Conservation (phyloP, 345 rosid species). For the thale cress (Arabidopsis thaliana) region TAIR10.1 NC_003070.9:7235001-7235500, state of each 20-base stretch:
- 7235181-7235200: slow-evolving; percentile 27
- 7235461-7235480: slow-evolving; percentile 34
- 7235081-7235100: slow-evolving; percentile 26
- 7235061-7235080: slow-evolving; percentile 1
- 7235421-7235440: slow-evolving; percentile 31
- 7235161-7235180: slow-evolving; percentile 7
- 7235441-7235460: slow-evolving; percentile 36
- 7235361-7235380: background rate
- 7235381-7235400: background rate
- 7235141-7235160: slow-evolving; percentile 8
- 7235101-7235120: background rate
- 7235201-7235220: slow-evolving; percentile 31
- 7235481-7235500: slow-evolving; percentile 37
- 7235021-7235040: background rate
- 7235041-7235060: background rate
- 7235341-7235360: slow-evolving; percentile 18
- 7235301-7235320: slow-evolving; percentile 6
- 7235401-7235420: slow-evolving; percentile 22
- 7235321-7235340: background rate
- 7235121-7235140: background rate
- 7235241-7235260: slow-evolving; percentile 11
- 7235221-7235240: background rate
- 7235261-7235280: slow-evolving; percentile 11
- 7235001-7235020: slow-evolving; percentile 11
- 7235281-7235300: background rate